phyloP scores from a whole-genome alignment of 2,329 filamentous ascomycete genomes.

The Incumbomyces lentus region DNA sequence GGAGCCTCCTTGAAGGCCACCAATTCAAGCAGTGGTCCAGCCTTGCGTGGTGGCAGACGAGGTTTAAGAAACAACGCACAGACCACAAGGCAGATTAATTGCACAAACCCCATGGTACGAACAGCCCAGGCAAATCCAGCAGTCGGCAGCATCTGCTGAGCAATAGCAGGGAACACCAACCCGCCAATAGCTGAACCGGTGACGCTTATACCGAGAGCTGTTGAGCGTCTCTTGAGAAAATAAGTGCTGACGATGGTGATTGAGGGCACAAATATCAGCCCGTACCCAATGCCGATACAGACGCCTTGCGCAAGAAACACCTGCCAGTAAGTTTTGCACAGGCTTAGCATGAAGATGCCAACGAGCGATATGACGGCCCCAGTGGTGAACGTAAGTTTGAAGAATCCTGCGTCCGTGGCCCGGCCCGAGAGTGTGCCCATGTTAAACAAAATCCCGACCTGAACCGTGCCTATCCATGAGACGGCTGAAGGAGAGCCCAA shows the following conservation, averaged over 20 bases:
- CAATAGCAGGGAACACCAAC: conserved; percentile 51
- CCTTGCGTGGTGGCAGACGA: conserved; percentile 39
- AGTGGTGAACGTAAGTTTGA: conserved; percentile 33
- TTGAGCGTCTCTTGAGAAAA: conserved; percentile 47
- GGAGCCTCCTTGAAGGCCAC: conserved; percentile 41
- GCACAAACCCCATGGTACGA: conserved; percentile 51
- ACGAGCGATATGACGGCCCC: conserved; percentile 37
- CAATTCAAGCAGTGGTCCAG: conserved; percentile 43
- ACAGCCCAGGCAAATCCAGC: conserved; percentile 57
- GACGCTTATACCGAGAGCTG: conserved; percentile 51
- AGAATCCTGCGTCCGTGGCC: conserved; percentile 43
- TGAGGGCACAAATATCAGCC: conserved; percentile 46
- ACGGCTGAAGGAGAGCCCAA: conserved; percentile 37
- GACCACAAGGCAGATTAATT: conserved; percentile 36
- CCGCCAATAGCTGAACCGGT: conserved; percentile 54
- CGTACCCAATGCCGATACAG: conserved; percentile 46
- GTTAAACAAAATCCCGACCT: conserved; percentile 37
- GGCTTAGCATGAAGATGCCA: conserved; percentile 42
- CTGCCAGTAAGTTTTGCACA: conserved; percentile 42
- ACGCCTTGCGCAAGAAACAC: conserved; percentile 43
- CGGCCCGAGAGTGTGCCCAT: conserved; percentile 43
- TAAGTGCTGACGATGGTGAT: conserved; percentile 50
- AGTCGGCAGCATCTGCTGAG: conserved; percentile 46
- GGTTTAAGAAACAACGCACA: conserved; percentile 35
- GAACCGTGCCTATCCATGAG: conserved; percentile 43